These are phyloP conservation scores for Gossypium australe DNA, from an alignment of 345 rosid genomes.

Conservation along the genomic window DNA sequence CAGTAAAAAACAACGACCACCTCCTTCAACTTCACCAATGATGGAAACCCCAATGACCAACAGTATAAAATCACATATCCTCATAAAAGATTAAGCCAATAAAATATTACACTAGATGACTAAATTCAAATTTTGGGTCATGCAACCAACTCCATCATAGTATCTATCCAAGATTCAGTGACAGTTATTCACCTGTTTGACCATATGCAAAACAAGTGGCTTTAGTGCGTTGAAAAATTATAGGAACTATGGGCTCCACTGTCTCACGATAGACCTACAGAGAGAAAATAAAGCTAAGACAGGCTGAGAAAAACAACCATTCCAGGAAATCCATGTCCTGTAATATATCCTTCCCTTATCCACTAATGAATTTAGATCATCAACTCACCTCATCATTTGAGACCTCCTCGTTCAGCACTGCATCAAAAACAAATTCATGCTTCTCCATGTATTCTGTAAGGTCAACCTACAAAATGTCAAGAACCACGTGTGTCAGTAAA, in stretches of 20 bases:
- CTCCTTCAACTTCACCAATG: not conserved
- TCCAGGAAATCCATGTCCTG: not conserved
- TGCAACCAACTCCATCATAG: not conserved
- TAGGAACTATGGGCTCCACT: slow-evolving; percentile 95
- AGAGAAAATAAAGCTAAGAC: slow-evolving; percentile 5
- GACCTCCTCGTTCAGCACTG: slow-evolving; percentile 91
- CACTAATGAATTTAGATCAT: not conserved
- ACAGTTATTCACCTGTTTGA: slow-evolving; percentile 67
- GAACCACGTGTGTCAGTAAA: slow-evolving; percentile 8
- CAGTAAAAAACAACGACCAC: not conserved
- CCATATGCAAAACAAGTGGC: slow-evolving; percentile 99
- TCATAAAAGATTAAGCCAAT: not conserved
- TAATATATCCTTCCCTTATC: not conserved
- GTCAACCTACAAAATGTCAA: slow-evolving; percentile 63
- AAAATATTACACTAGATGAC: not conserved
- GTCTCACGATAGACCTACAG: slow-evolving; percentile 84
- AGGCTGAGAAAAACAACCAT: slow-evolving; percentile 11
- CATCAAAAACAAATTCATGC: slow-evolving; percentile 97
- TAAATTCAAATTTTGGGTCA: not conserved
- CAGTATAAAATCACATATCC: not conserved
- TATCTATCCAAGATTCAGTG: slow-evolving; percentile 1
- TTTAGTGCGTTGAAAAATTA: slow-evolving; percentile 86
- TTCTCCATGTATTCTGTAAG: slow-evolving; percentile 86
- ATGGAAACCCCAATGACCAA: not conserved
- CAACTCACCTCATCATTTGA: slow-evolving; percentile 87